phyloP scores from a whole-genome alignment of 169 alveolate genomes.

The Miamiensis avidus region DNA sequence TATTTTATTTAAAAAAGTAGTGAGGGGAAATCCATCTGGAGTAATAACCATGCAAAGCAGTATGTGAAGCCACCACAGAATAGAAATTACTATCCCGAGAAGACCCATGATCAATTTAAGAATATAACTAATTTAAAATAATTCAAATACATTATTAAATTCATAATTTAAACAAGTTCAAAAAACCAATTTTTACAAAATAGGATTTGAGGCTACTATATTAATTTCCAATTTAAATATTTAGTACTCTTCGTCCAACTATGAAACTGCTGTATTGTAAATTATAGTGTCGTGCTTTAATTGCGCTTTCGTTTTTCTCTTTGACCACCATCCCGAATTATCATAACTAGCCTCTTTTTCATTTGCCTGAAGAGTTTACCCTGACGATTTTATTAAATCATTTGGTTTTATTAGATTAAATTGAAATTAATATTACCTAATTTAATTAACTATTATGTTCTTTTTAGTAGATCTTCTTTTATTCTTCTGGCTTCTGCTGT shows the following conservation, averaged over 20 bases:
- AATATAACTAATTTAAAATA: too few relatives aligned
- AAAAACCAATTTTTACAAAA: conserved; percentile 32
- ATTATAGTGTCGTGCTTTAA: conserved; percentile 38
- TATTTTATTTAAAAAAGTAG: conserved; percentile 69
- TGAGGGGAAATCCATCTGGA: conserved; percentile 55
- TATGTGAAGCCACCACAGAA: conserved; percentile 71
- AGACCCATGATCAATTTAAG: conserved; percentile 67
- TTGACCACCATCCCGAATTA: conserved; percentile 54
- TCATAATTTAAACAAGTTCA: too few relatives aligned
- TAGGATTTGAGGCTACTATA: conserved; percentile 57
- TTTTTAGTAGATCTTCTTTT: conserved; percentile 42
- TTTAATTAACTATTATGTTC: conserved; percentile 44
- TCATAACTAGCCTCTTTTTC: conserved; percentile 43
- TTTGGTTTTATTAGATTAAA: neutral
- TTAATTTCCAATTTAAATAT: conserved; percentile 57
- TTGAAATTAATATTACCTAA: conserved; percentile 36
- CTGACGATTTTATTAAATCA: conserved; percentile 32
- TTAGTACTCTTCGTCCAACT: conserved; percentile 57
- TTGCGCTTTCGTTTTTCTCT: conserved; percentile 54
- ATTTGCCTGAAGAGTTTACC: conserved; percentile 7
- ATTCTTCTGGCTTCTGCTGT: conserved; percentile 50
- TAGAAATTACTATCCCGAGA: conserved; percentile 52
- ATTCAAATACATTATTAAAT: too few relatives aligned
- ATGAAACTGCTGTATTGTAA: conserved; percentile 55
- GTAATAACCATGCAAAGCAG: conserved; percentile 31